Evolutionary conservation across 331 rosid genomes (phyloP).

Genomic region (Quercus tomentella): DNA sequence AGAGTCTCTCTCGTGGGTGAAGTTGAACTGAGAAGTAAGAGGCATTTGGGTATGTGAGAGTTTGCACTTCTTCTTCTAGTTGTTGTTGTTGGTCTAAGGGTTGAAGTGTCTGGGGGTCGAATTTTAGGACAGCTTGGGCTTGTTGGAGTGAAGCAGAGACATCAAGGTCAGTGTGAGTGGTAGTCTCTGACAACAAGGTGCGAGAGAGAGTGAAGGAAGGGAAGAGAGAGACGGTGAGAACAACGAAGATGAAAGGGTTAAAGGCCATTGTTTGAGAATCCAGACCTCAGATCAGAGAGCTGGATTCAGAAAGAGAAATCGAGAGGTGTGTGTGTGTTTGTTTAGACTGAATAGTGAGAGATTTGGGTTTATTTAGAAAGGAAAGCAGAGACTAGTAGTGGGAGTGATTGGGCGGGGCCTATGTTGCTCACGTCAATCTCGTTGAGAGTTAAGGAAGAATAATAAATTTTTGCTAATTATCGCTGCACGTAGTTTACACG

Average conservation of each 20-base stretch:
- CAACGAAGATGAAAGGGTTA: neutral
- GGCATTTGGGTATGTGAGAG: constrained; percentile 18
- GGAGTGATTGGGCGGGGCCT: too few relatives aligned
- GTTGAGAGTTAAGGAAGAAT: too few relatives aligned
- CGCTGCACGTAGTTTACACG: too few relatives aligned
- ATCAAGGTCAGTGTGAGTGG: constrained; percentile 31
- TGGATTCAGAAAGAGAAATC: neutral
- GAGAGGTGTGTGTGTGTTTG: neutral
- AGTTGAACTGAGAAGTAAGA: constrained; percentile 35
- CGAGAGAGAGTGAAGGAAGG: constrained; percentile 22
- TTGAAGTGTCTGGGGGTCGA: constrained; percentile 16
- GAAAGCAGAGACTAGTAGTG: neutral
- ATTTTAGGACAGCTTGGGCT: constrained; percentile 49
- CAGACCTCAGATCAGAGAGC: neutral
- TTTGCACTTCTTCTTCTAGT: neutral
- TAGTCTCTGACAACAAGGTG: neutral
- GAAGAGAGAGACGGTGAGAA: constrained; percentile 15
- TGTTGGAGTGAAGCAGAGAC: constrained; percentile 49
- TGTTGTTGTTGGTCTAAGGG: constrained; percentile 6
- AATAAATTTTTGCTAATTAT: too few relatives aligned
- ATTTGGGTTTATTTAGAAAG: neutral
- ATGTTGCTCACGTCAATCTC: too few relatives aligned
- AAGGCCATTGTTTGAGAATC: constrained; percentile 19
- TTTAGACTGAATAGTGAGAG: neutral
- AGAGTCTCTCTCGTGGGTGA: constrained; percentile 57